Evolutionary conservation across 2,329 filamentous ascomycete species (phyloP).

Genomic region (Fusarium succisae): DNA sequence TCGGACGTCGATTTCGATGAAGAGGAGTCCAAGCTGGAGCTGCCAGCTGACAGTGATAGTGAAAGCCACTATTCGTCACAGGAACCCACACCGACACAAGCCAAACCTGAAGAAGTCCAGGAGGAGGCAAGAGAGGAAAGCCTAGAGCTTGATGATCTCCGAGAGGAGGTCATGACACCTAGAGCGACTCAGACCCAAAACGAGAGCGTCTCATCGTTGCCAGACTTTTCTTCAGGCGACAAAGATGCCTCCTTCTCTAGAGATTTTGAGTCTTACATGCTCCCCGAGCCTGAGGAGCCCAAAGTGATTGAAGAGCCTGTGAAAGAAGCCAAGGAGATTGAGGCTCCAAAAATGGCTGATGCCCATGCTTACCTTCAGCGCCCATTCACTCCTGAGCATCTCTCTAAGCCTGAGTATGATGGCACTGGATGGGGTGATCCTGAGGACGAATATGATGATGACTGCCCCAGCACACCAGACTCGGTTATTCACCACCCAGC

Average conservation of each 20-base stretch:
- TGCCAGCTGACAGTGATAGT: slow-evolving; percentile 55
- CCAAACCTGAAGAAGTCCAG: slow-evolving; percentile 31
- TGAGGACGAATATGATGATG: slow-evolving; percentile 62
- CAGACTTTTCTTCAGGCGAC: slow-evolving; percentile 48
- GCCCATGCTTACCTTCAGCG: slow-evolving; percentile 51
- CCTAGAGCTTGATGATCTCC: slow-evolving; percentile 28
- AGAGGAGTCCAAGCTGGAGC: slow-evolving; percentile 67
- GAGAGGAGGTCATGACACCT: slow-evolving; percentile 63
- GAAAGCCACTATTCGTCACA: slow-evolving; percentile 50
- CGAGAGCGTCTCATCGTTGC: slow-evolving; percentile 46
- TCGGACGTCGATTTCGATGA: slow-evolving; percentile 56
- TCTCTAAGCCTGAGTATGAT: slow-evolving; percentile 71
- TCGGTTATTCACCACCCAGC: slow-evolving; percentile 88
- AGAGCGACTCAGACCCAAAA: slow-evolving; percentile 50
- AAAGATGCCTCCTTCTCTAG: slow-evolving; percentile 53
- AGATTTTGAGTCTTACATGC: slow-evolving; percentile 58
- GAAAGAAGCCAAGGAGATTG: slow-evolving; percentile 35
- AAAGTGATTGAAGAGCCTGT: slow-evolving; percentile 46
- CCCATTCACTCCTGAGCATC: slow-evolving; percentile 60
- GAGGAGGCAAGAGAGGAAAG: slow-evolving; percentile 51
- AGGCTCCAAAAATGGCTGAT: slow-evolving; percentile 48
- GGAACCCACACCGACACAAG: slow-evolving; percentile 38
- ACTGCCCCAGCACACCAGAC: slow-evolving; percentile 77
- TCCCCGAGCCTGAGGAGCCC: slow-evolving; percentile 50
- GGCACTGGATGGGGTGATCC: slow-evolving; percentile 69